Evolutionary conservation across 441 rosid species (phyloP).

Genomic region (Flueggea neowawraea): DNA sequence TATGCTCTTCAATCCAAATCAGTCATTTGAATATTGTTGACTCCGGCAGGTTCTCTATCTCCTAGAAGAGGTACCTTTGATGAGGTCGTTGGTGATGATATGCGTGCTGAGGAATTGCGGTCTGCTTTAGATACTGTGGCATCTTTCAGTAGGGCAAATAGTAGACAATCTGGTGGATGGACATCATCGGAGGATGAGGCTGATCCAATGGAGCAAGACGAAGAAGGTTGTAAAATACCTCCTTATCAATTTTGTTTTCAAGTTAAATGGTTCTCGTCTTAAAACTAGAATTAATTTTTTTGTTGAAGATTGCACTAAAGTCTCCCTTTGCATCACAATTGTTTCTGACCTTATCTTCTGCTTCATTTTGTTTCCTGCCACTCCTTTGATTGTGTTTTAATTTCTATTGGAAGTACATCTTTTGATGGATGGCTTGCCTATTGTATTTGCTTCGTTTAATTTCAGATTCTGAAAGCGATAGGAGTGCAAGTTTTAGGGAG

Average conservation of each 20-base stretch:
- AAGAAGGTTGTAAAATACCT: slow-evolving; percentile 41
- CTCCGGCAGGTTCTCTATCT: slow-evolving; percentile 46
- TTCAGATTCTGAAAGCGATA: slow-evolving; percentile 43
- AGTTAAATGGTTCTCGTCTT: neutral
- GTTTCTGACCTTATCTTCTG: neutral
- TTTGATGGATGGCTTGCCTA: slow-evolving; percentile 1
- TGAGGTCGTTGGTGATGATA: slow-evolving; percentile 42
- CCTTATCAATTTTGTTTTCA: neutral
- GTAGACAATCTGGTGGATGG: slow-evolving; percentile 57
- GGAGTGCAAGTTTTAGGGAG: slow-evolving; percentile 59
- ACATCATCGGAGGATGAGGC: slow-evolving; percentile 81
- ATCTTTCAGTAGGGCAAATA: slow-evolving; percentile 52
- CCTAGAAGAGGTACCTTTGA: slow-evolving; percentile 51
- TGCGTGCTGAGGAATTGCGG: slow-evolving; percentile 55
- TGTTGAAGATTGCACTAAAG: neutral
- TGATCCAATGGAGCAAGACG: slow-evolving; percentile 70
- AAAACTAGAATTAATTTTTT: neutral
- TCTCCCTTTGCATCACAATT: neutral
- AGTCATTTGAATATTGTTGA: slow-evolving; percentile 13
- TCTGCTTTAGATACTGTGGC: slow-evolving; percentile 55
- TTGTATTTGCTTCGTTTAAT: neutral
- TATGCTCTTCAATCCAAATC: neutral
- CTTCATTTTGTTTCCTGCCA: neutral
- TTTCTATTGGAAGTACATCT: neutral
- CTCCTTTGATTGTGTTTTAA: neutral